Base-by-base conservation (phyloP, 2,329 filamentous ascomycete species). In the Hypoxylon sp. region DNA sequence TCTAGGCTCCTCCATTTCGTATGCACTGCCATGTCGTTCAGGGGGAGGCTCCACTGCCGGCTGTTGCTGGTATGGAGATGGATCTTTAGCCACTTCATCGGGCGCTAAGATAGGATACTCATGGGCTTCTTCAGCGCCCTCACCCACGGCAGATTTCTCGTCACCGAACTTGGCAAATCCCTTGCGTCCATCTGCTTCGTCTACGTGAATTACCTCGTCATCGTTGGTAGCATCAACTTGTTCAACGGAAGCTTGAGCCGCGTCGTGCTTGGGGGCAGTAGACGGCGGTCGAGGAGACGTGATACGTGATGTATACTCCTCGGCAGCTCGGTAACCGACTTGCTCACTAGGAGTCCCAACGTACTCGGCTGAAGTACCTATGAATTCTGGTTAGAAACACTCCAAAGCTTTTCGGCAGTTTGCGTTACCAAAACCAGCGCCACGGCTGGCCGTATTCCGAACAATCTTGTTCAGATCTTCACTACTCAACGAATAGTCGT, bases 391-490 rank as follows among this genome's bases (percentile, higher is more conserved):
- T 74, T 74, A 75, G 76, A 76, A 70, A 73, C 65, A 76, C 72
- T 78, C 75, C 72, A 70, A 73, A 75, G 72, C 69, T 72, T 67
- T 38, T 58, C 63, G 71, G 60, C 56, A 67, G 68, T 69, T 70
- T 62, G 63, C 77, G 81, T 82, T 85, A 86, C 85, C 85, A 74
- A 84, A 79, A 73, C 83, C 84, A 74, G 79, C 79, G 60, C 85
- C 84, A 72, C 82, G 85, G 73, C 80, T 85, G 60, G 85, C 87
- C 38, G 91, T 93, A 45, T 92, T 87, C 69, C 90, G 88, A 63
- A 98, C 94, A 72, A 98, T 90, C 81, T 92, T 94, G 81, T 97
- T 97, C 73, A 98, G 82, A 76, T 97, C 93, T 45, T 93, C 92
- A 74, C 92, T 94, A 80, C 92, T 96, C 89, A 97, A 87, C 61